A percentile compares a stretch with the other conserved stretches of the same genome.
phyloP scores from a whole-genome alignment of 352 stramenopile genomes.

The Thalassiosira hispida region DNA sequence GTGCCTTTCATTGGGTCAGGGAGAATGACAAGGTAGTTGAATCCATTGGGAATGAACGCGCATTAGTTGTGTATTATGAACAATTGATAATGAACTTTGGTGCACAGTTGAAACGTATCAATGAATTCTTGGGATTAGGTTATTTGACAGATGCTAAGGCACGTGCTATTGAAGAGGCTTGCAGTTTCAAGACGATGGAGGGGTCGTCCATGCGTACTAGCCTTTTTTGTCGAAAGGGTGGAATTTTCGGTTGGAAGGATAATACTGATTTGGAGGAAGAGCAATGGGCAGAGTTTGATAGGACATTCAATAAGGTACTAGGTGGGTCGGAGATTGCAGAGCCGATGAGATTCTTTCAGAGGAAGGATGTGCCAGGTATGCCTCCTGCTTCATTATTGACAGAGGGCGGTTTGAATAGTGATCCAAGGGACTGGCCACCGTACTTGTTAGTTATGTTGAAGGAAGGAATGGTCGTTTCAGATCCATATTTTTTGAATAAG shows the following conservation, averaged over 20 bases:
- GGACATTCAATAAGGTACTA: slow-evolving; percentile 33
- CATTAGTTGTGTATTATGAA: slow-evolving; percentile 42
- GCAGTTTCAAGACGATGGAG: slow-evolving; percentile 23
- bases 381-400: background rate
- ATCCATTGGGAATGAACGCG: slow-evolving; percentile 4
- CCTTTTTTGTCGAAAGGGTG: slow-evolving; percentile 4
- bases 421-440: slow-evolving; percentile 12
- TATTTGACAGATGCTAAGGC: slow-evolving; percentile 10
- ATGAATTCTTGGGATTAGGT: slow-evolving; percentile 26
- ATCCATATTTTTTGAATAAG: slow-evolving; percentile 1
- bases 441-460: slow-evolving; percentile 23
- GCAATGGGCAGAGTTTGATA: slow-evolving; percentile 37
- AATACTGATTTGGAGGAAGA: slow-evolving; percentile 18
- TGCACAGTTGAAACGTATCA: slow-evolving; percentile 16
- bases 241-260: slow-evolving; percentile 30
- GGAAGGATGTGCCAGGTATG: slow-evolving; percentile 17
- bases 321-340: slow-evolving; percentile 26
- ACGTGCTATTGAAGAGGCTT: slow-evolving; percentile 9
- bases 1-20: slow-evolving; percentile 27
- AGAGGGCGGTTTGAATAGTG: slow-evolving; percentile 16
- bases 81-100: slow-evolving; percentile 26
- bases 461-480: slow-evolving; percentile 27
- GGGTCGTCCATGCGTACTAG: background rate
- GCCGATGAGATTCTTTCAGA: slow-evolving; percentile 41
- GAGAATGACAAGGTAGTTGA: slow-evolving; percentile 16